A percentile compares a stretch with the other conserved stretches of the same genome.
Evolutionary conservation across 75 land plant species (phyloP).

Genomic region (Cunninghamia lanceolata): DNA sequence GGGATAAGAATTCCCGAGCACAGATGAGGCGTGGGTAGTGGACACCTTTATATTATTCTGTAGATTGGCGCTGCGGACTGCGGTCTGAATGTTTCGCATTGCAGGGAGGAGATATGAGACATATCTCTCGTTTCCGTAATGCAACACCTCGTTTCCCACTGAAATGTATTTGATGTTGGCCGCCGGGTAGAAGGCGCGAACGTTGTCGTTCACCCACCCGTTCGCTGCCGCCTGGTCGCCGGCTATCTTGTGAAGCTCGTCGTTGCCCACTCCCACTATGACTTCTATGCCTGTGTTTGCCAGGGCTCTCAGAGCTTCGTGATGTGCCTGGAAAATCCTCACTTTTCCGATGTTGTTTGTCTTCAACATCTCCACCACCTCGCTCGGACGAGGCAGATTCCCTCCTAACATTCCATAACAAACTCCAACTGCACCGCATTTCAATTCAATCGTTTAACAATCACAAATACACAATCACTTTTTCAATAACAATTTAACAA

Average conservation of each 20-base stretch:
- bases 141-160: neutral
- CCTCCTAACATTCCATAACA: neutral
- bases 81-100: constrained; percentile 28
- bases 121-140: neutral
- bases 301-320: neutral
- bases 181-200: neutral
- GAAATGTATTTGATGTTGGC: neutral
- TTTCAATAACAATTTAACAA: too few relatives aligned
- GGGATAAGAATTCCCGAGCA: constrained; percentile 13
- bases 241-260: neutral
- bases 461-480: neutral
- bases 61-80: constrained; percentile 18
- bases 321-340: neutral
- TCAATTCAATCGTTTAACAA: neutral
- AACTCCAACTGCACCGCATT: neutral
- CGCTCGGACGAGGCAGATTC: neutral
- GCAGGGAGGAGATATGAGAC: constrained; percentile 27
- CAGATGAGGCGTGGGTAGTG: constrained; percentile 14
- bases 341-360: neutral
- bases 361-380: neutral
- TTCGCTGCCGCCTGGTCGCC: neutral
- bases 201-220: neutral
- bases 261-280: neutral
- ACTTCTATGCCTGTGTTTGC: neutral
- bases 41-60: constrained; percentile 28